Evolutionary conservation across 371 early-diverging fungal genomes (phyloP), one percentile per base, ranked within the genome.

Genomic region (Syncephalastrum contaminatum): DNA sequence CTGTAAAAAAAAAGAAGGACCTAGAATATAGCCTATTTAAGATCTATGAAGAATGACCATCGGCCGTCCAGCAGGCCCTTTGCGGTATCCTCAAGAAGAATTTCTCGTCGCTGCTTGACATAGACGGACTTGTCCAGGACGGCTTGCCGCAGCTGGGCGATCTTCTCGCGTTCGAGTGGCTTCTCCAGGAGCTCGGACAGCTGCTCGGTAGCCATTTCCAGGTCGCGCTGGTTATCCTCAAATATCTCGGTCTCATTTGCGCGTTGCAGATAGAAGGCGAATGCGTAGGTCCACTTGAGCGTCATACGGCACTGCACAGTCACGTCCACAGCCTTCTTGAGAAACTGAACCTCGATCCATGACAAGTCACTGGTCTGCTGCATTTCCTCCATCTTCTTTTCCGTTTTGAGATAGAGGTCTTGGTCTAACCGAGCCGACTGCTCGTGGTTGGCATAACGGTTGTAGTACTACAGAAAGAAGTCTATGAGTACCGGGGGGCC

Each of bases 321-420:
- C 1, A 88, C 90, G 67, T 95, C 94, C 41, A 95, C 93, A 5
- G 97, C 98, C 42, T 89, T 89, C 60, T 87, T 85, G 30, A 98
- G 72, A 69, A 97, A 98, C 75, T 98, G 98, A 1, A 96, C 97
- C 75, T 98, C 97, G 64, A 98, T 98, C 99, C 99, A 98, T 27
- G 96, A 94, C 46, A 97, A 78, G 27, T 88, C 88, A 22, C 91
- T 88, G 16, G 84, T 82, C 50, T 85, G 82, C 70, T 97, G 98
- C 88, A 97, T 90, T 63, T 90, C 90, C 59, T 95, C 94, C 96
- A 98, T 98, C 64, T 94, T 95, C 60, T 85, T 86, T 66, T 96
- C 96, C 19, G 95, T 96, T 66, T 89, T 88, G 53, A 77, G 69
- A 66, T 92, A 89, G 43, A 97, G 78, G 62, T 94, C 88, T 60